These are phyloP conservation scores for Coffea canephora DNA, from an alignment of 257 asterid species.

Conservation along the genomic window DNA sequence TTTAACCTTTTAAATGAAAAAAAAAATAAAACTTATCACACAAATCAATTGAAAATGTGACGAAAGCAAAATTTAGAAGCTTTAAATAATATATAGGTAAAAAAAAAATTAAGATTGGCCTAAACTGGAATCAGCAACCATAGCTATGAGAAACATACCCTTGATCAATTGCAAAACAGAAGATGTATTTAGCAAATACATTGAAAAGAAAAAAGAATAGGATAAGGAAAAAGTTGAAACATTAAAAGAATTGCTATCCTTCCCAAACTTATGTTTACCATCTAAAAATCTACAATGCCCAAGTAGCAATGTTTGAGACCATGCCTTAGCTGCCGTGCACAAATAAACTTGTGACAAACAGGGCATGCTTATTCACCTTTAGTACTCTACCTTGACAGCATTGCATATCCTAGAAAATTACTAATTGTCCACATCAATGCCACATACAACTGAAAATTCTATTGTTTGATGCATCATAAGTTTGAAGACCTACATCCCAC, in stretches of 20 bases:
- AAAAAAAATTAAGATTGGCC: too few species aligned
- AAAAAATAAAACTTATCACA: too few species aligned
- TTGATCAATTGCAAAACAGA: too few species aligned
- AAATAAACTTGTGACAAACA: neutral
- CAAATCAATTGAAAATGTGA: too few species aligned
- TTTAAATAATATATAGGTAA: too few species aligned
- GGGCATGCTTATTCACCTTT: constrained; percentile 1
- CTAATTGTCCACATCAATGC: neutral
- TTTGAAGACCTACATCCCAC: neutral
- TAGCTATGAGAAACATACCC: too few species aligned
- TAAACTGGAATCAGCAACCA: too few species aligned
- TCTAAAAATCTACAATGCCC: neutral
- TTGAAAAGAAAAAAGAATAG: too few species aligned
- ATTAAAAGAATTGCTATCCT: neutral
- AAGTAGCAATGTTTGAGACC: neutral
- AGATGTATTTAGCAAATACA: too few species aligned
- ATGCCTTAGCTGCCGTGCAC: neutral
- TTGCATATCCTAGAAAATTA: neutral
- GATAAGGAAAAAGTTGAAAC: too few species aligned
- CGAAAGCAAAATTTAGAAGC: too few species aligned
- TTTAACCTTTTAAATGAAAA: too few species aligned
- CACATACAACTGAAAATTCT: neutral
- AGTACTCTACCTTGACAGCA: neutral
- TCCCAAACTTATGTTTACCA: neutral
- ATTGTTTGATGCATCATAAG: neutral